Evolutionary conservation across 202 grass and related monocot genomes (phyloP).

Genomic region (Elaeis oleifera): DNA sequence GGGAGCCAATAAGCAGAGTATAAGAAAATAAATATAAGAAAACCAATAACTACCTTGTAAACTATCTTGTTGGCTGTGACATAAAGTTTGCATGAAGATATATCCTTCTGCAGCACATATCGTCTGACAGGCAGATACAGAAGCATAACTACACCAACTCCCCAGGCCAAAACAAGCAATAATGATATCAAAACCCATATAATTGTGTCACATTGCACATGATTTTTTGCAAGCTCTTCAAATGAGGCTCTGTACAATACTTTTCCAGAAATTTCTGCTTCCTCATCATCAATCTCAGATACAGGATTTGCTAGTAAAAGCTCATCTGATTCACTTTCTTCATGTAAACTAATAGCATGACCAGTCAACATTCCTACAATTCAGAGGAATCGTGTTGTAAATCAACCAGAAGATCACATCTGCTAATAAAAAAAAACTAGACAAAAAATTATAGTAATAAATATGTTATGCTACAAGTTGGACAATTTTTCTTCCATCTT

Average conservation of each 20-base stretch:
- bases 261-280: slow-evolving; percentile 25
- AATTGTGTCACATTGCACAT: slow-evolving; percentile 53
- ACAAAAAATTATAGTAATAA: no score
- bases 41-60: slow-evolving; percentile 38
- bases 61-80: slow-evolving; percentile 42
- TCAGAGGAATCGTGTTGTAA: no score
- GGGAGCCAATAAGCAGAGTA: background rate
- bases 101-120: slow-evolving; percentile 54
- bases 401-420: no score
- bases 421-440: no score
- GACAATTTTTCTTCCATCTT: no score
- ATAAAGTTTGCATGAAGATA: slow-evolving; percentile 40
- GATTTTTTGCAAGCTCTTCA: slow-evolving; percentile 35
- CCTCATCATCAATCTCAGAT: slow-evolving; percentile 26
- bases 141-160: slow-evolving; percentile 54
- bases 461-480: no score
- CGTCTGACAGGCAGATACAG: slow-evolving; percentile 59
- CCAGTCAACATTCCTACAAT: slow-evolving; percentile 44
- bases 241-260: slow-evolving; percentile 58
- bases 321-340: slow-evolving; percentile 35
- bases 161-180: slow-evolving; percentile 64
- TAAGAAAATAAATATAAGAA: slow-evolving; percentile 1
- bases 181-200: slow-evolving; percentile 62
- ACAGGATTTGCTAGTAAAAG: slow-evolving; percentile 29
- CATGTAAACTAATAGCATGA: slow-evolving; percentile 37